phyloP scores from a whole-genome alignment of 352 stramenopile genomes.

The Globisporangium parvum region DNA sequence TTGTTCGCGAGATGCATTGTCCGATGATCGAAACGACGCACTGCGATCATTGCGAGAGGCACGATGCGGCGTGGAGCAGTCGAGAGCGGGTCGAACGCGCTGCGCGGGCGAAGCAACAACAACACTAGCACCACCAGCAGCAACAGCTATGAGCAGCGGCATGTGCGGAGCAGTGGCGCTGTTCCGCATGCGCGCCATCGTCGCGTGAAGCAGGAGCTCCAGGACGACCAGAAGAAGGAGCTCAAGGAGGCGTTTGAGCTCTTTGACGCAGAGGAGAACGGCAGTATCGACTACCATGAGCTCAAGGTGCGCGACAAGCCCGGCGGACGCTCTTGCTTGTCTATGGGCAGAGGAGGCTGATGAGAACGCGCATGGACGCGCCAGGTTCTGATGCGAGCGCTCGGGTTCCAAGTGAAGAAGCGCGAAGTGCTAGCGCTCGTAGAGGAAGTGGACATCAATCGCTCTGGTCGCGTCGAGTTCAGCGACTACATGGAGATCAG shows the following conservation, averaged over 20 bases:
- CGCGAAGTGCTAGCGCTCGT: slow-evolving; percentile 85
- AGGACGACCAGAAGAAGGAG: slow-evolving; percentile 85
- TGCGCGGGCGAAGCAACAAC: slow-evolving; percentile 3
- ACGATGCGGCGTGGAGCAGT: slow-evolving; percentile 8
- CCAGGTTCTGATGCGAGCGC: slow-evolving; percentile 85
- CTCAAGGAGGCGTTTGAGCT: slow-evolving; percentile 91
- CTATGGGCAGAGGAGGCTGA: background rate
- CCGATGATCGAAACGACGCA: background rate
- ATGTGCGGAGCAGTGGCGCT: background rate
- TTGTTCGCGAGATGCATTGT: too few relatives aligned
- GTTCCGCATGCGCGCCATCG: slow-evolving; percentile 19
- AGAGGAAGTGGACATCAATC: slow-evolving; percentile 85
- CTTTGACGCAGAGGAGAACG: slow-evolving; percentile 90
- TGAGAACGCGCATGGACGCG: background rate
- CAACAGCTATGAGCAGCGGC: slow-evolving; percentile 1
- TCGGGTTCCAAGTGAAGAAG: slow-evolving; percentile 91
- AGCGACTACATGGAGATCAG: slow-evolving; percentile 91
- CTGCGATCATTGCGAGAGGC: background rate
- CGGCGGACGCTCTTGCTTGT: background rate
- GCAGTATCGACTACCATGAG: slow-evolving; percentile 91
- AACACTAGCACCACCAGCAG: background rate
- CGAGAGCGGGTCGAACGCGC: background rate
- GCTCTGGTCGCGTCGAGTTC: slow-evolving; percentile 82
- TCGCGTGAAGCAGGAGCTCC: slow-evolving; percentile 63
- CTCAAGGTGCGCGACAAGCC: slow-evolving; percentile 62